phyloP scores from a whole-genome alignment of 352 stramenopile species.

The Phytopythium cucurbitacearum region DNA sequence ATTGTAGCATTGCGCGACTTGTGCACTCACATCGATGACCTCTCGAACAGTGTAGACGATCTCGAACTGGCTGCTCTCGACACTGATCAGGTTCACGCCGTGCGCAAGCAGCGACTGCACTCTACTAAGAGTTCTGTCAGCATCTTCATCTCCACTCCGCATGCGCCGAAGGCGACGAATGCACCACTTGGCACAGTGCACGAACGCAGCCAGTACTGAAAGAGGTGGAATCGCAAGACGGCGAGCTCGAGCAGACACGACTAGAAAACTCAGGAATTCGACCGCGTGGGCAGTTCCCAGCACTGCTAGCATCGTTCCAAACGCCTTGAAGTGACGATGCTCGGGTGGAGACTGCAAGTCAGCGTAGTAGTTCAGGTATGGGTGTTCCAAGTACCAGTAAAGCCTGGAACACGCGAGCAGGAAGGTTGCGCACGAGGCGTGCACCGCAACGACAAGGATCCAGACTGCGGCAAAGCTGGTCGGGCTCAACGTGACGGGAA shows the following conservation, averaged over 20 bases:
- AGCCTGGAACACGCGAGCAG: constrained; percentile 14
- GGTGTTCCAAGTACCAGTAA: constrained; percentile 33
- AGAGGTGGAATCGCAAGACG: constrained; percentile 1
- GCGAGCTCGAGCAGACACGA: constrained; percentile 11
- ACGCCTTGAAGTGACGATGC: constrained; percentile 18
- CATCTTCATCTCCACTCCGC: no score
- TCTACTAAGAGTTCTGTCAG: no score
- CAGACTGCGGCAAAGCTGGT: constrained; percentile 11
- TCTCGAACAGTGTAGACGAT: constrained; percentile 15
- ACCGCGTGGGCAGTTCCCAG: constrained; percentile 14
- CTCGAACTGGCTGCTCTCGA: constrained; percentile 16
- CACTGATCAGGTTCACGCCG: constrained; percentile 4
- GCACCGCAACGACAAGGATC: constrained; percentile 11
- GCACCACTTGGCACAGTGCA: background rate
- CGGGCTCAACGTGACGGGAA: constrained; percentile 2
- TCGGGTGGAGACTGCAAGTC: constrained; percentile 22
- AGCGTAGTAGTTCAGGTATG: constrained; percentile 42
- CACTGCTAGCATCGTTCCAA: constrained; percentile 16
- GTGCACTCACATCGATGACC: constrained; percentile 10
- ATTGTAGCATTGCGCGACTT: constrained; percentile 38
- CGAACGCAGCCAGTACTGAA: background rate
- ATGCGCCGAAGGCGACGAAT: no score
- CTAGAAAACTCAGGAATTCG: constrained; percentile 11
- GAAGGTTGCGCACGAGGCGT: constrained; percentile 14
- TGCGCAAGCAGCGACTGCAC: background rate